Base-by-base conservation (phyloP, 768 basidiomycete genomes). In the Artomyces pyxidatus region DNA sequence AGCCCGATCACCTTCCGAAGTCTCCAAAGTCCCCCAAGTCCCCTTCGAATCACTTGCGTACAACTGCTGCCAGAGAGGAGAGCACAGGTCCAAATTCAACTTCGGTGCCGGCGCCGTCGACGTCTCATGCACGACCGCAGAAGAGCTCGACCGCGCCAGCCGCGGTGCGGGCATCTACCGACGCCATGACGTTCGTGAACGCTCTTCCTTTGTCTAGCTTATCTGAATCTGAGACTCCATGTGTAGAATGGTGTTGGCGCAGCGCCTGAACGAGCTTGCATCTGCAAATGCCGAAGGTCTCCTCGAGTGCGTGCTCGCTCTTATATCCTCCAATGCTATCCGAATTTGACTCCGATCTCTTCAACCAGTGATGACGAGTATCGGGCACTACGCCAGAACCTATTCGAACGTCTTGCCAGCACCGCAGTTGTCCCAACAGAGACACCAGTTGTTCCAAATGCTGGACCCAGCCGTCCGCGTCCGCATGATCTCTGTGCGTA, bases 191-290 rank as follows among this genome's bases (percentile, higher is more conserved):
- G 56, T 48, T 38, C n/a, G 48, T 58, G 14, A 28, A 50, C 43
- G 25, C 50, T 45, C 40, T 47, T 50, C 53, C 42, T 49, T 49
- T 59, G 59, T 45, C 53, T 49, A 53, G 40, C 27, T 37, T 25
- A 4, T 26, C 40, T 26, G 50, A 30, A 30, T 29, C 53, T 61
- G 50, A 42, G 29, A 47, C 51, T 42, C 48, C 41, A 59, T 59
- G 55, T 53, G 30, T 55, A 91, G 88, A 48, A 71, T 80, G 52
- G 84, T 84, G 21, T 74, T 92, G 54, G 88, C 88, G 16, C 83
- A 89, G 67, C 76, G 85, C 50, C 73, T 92, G 54, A 80, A 88
- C 52, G 89, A 91, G 63, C 69, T 92, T 49, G 86, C 88, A 14
- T 64, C 75, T 19, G 88, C 89, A 28, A 88, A 91, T 62, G 75